Evolutionary conservation across 495 filamentous ascomycete species (phyloP), one percentile per base, ranked within the genome.

Genomic region (Penicillium silybi): DNA sequence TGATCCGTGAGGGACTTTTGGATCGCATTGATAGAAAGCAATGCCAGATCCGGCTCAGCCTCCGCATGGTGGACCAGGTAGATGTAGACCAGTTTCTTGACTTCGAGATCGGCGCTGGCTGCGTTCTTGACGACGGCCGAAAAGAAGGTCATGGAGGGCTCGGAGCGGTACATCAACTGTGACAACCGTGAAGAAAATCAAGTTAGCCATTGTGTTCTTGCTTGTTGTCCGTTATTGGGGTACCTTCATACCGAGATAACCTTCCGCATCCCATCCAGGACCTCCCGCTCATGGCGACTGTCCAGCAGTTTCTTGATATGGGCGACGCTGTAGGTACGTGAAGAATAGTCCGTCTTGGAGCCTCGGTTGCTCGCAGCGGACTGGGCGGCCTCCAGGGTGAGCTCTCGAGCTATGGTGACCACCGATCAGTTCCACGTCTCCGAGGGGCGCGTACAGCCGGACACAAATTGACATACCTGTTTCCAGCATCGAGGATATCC

Each of bases 1-100:
- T 85, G 76, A 69, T 97, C 93, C 13, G 90, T 93, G 37, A 98
- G 81, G 19, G 92, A 92, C 68, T 96, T 97, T 65, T 97, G 93
- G 58, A 98, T 97, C 11, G 92, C 92, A 69, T 98, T 98, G 77
- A 98, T 97, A 37, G 92, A 95, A 17, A 98, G 79, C 9, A 98
- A 80, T 41, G 95, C 92, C 25, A 96, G 86, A 67, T 98, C 93
- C 32, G 92, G 93, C 57, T 96, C 92, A 38, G 87, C 81, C 65
- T 97, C 93, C 62, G 93, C 92, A 81, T 97, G 90, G 63, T 91
- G 87, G 53, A 97, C 85, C 51, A 98, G 84, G 68, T 95, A 97
- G 65, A 96, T 95, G 76, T 97, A 97, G 50, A 98, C 93, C 41
- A 98, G 81, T 65, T 97, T 97, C 71, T 96, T 95, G 61, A 97